Evolutionary conservation across 805 yeast species (phyloP).

Genomic region (Candida orba): DNA sequence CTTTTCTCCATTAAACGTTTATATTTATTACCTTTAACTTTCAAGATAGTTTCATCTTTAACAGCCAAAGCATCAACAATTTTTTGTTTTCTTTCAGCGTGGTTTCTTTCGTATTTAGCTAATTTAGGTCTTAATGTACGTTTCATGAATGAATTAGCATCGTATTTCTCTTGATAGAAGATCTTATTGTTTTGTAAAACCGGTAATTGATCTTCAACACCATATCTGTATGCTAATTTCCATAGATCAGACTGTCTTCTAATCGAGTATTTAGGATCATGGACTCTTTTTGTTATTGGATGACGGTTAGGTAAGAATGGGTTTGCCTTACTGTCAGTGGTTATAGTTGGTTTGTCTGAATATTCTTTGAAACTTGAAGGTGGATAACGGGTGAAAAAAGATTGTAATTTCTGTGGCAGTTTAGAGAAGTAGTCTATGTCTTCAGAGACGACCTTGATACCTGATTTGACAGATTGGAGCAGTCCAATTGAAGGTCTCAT

Average conservation of each 20-base stretch:
- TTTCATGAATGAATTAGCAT: conserved; percentile 58
- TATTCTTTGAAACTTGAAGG: conserved; percentile 73
- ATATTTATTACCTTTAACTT: conserved; percentile 29
- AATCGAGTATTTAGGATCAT: conserved; percentile 69
- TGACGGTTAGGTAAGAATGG: conserved; percentile 85
- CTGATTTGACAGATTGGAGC: conserved; percentile 13
- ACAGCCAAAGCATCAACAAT: conserved; percentile 59
- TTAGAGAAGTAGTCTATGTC: conserved; percentile 39
- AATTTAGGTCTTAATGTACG: conserved; percentile 79
- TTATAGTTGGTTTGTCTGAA: conserved; percentile 54
- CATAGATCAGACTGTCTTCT: conserved; percentile 78
- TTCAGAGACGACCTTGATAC: conserved; percentile 22
- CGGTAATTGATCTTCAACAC: conserved; percentile 76
- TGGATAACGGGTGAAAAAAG: conserved; percentile 76
- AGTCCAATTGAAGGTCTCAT: conserved; percentile 22
- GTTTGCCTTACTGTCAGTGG: conserved; percentile 65
- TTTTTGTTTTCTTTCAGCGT: conserved; percentile 48
- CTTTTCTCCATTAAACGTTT: conserved; percentile 22
- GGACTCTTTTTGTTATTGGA: conserved; percentile 71
- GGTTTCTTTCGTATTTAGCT: conserved; percentile 68
- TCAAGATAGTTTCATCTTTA: conserved; percentile 60
- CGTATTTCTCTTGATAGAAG: conserved; percentile 75
- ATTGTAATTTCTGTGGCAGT: conserved; percentile 64
- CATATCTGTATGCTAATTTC: conserved; percentile 75
- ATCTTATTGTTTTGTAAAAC: conserved; percentile 39